Percentiles rank a stretch among this genome's conserved stretches.
phyloP scores from a whole-genome alignment of 805 yeast species.

The Wickerhamomyces kurtzmanii region DNA sequence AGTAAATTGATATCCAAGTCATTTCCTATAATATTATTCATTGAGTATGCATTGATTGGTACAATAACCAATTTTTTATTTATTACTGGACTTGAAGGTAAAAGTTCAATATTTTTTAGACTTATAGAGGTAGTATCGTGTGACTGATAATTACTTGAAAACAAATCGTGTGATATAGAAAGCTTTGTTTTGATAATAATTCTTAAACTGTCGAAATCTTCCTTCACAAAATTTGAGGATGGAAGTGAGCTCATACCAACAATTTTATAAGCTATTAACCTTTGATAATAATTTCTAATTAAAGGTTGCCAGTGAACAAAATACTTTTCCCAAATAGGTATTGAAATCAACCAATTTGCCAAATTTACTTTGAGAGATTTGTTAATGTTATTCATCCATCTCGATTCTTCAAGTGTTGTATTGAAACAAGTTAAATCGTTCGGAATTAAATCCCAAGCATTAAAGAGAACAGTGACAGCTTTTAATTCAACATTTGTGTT shows the following conservation, averaged over 20 bases:
- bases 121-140: no score
- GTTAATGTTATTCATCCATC: slow-evolving; percentile 30
- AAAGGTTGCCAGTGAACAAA: slow-evolving; percentile 78
- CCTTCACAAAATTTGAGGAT: no score
- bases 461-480: slow-evolving; percentile 56
- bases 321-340: slow-evolving; percentile 39
- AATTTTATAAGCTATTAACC: slow-evolving; percentile 62
- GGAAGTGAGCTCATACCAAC: no score
- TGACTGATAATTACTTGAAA: no score
- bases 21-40: slow-evolving; percentile 1
- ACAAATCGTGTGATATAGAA: no score
- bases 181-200: no score
- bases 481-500: slow-evolving; percentile 55
- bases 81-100: slow-evolving; percentile 27
- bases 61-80: slow-evolving; percentile 39
- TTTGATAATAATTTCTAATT: slow-evolving; percentile 57
- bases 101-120: no score
- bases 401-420: slow-evolving; percentile 2
- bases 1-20: slow-evolving; percentile 3
- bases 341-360: slow-evolving; percentile 43
- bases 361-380: slow-evolving; percentile 38
- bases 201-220: slow-evolving; percentile 14
- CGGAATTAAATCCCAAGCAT: slow-evolving; percentile 66
- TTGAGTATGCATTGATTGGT: slow-evolving; percentile 14
- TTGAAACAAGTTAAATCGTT: slow-evolving; percentile 10